A percentile compares a stretch with the other conserved stretches of the same genome.
phyloP scores from a whole-genome alignment of 1,284 basidiomycete species.

The Tilletia setariae region DNA sequence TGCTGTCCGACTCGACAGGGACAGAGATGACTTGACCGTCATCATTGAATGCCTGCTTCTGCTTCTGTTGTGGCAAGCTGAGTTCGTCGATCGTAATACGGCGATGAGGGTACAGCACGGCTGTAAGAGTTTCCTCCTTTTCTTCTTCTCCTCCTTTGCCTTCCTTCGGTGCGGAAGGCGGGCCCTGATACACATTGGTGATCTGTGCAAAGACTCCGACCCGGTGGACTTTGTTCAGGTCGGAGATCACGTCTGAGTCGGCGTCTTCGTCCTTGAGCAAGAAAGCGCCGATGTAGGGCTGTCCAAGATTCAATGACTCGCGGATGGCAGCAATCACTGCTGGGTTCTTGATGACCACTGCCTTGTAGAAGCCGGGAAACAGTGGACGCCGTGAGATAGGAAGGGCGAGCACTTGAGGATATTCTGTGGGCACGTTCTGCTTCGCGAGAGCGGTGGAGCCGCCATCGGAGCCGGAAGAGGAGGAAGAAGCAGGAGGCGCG shows the following conservation, averaged over 20 bases:
- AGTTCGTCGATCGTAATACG: constrained; percentile 87
- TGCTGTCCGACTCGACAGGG: background rate
- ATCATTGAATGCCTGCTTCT: constrained; percentile 11
- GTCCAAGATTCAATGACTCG: constrained; percentile 92
- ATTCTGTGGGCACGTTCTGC: constrained; percentile 58
- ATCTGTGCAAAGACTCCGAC: constrained; percentile 98
- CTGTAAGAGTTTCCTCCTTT: constrained; percentile 82
- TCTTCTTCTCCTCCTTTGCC: constrained; percentile 70
- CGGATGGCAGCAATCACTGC: constrained; percentile 90
- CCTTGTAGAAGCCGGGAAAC: constrained; percentile 88
- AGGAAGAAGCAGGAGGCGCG: background rate
- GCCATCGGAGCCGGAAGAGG: constrained; percentile 13
- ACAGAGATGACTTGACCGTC: background rate
- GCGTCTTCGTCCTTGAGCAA: constrained; percentile 89
- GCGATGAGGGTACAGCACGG: constrained; percentile 91
- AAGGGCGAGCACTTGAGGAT: constrained; percentile 90
- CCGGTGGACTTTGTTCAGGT: constrained; percentile 79
- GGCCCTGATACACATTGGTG: constrained; percentile 74
- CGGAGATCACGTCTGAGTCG: constrained; percentile 89
- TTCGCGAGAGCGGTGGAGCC: constrained; percentile 27
- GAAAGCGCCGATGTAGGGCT: constrained; percentile 97
- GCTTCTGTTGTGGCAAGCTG: constrained; percentile 40
- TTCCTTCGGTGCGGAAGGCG: constrained; percentile 23
- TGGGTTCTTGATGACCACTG: constrained; percentile 59
- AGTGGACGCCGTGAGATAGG: constrained; percentile 93